Percentiles rank a stretch among this genome's conserved stretches.
Conservation (phyloP, 495 filamentous ascomycete genomes). For the Achaetomiella virescens region DNA sequence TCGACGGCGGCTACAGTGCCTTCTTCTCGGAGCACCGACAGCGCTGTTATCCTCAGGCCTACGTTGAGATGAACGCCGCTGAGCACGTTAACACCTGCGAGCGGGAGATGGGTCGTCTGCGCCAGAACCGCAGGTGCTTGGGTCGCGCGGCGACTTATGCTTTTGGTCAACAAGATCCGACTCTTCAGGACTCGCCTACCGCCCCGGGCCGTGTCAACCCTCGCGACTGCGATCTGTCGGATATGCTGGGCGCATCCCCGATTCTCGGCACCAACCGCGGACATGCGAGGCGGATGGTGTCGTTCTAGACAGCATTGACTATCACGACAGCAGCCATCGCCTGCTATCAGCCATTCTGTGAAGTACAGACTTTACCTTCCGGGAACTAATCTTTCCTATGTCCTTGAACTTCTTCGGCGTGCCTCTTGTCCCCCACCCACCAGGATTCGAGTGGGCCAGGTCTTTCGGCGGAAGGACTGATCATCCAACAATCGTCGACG, state of each 20-base stretch:
- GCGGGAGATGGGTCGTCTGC: conserved; percentile 82
- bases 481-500: conserved; percentile 20
- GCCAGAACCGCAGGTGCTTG: conserved; percentile 70
- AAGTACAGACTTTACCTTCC: neutral
- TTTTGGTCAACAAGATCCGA: conserved; percentile 61
- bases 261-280: conserved; percentile 47
- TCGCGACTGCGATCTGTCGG: conserved; percentile 38
- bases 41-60: conserved; percentile 87
- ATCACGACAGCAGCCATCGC: neutral
- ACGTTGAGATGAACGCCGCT: conserved; percentile 89
- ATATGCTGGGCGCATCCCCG: conserved; percentile 50
- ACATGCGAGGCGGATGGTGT: conserved; percentile 63
- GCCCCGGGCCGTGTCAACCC: conserved; percentile 49
- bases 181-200: conserved; percentile 74
- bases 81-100: conserved; percentile 89
- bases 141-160: conserved; percentile 89
- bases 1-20: conserved; percentile 90
- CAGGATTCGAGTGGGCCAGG: conserved; percentile 1
- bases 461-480: conserved; percentile 19
- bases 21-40: conserved; percentile 75
- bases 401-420: conserved; percentile 1
- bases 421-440: neutral
- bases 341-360: neutral
- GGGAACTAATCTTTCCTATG: conserved; percentile 8
- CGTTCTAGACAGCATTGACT: conserved; percentile 40